Conservation (phyloP, 2,329 filamentous ascomycete genomes). For the Aspergillus amoenus region DNA sequence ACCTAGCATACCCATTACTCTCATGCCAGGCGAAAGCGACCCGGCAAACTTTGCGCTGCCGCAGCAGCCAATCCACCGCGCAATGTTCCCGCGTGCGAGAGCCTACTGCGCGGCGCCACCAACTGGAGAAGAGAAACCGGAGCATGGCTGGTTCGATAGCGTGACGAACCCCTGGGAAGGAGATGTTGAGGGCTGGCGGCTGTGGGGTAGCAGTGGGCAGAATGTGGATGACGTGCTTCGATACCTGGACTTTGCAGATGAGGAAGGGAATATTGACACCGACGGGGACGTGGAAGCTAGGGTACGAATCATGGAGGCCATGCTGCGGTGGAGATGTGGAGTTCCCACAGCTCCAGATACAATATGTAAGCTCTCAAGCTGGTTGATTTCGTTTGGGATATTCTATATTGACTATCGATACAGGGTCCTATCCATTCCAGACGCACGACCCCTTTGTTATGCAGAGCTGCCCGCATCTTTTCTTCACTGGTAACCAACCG, state of each 20-base stretch:
- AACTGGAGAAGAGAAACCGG: conserved; percentile 34
- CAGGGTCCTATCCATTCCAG: conserved; percentile 95
- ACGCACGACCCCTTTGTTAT: conserved; percentile 90
- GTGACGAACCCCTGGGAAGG: conserved; percentile 94
- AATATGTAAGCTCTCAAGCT: conserved; percentile 63
- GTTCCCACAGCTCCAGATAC: conserved; percentile 97
- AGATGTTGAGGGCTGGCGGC: conserved; percentile 83
- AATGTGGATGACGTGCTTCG: conserved; percentile 92
- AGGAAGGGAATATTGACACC: conserved; percentile 26
- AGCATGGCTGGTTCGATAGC: conserved; percentile 75
- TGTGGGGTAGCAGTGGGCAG: conserved; percentile 86
- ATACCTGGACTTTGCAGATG: conserved; percentile 64
- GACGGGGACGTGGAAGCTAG: conserved; percentile 62
- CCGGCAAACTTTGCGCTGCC: conserved; percentile 87
- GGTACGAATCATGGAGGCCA: conserved; percentile 87
- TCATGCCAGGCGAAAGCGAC: conserved; percentile 80
- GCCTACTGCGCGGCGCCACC: conserved; percentile 56
- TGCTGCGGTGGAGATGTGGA: conserved; percentile 86
- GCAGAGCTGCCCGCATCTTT: conserved; percentile 81
- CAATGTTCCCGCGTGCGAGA: conserved; percentile 79
- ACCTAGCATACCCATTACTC: conserved; percentile 81
- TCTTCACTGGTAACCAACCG: conserved; percentile 84
- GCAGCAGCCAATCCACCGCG: conserved; percentile 88
- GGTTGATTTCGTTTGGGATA: not conserved
- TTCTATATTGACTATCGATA: conserved; percentile 1